Percentiles rank a stretch among this genome's conserved stretches.
Evolutionary conservation across 2,329 filamentous ascomycete genomes (phyloP).

Genomic region (Helotiales sp.): DNA sequence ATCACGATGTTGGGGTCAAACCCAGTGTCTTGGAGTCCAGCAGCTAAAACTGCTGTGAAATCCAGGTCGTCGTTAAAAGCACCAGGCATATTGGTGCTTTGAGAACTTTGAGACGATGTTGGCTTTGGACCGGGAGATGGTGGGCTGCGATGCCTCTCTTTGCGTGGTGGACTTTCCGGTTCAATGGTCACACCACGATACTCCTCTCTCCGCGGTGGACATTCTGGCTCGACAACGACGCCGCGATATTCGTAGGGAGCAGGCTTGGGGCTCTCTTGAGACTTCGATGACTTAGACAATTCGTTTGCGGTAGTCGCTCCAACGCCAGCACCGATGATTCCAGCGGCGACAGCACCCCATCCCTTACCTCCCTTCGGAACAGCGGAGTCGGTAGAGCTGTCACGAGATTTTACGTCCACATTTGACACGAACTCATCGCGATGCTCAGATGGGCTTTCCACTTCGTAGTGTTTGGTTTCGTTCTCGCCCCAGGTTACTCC

Average conservation of each 20-base stretch:
- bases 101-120: conserved; percentile 40
- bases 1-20: conserved; percentile 75
- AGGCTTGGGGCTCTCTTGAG: conserved; percentile 23
- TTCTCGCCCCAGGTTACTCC: conserved; percentile 69
- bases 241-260: conserved; percentile 39
- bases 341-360: conserved; percentile 60
- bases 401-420: conserved; percentile 28
- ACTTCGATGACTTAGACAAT: conserved; percentile 28
- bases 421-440: conserved; percentile 39
- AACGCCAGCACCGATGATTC: conserved; percentile 50
- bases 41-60: conserved; percentile 72
- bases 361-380: conserved; percentile 40
- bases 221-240: conserved; percentile 35
- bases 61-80: conserved; percentile 70
- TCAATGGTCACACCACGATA: conserved; percentile 37
- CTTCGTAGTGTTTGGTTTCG: conserved; percentile 66
- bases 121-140: conserved; percentile 64
- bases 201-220: conserved; percentile 20
- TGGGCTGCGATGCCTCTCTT: conserved; percentile 45
- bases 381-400: conserved; percentile 44
- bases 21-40: conserved; percentile 69
- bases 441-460: conserved; percentile 58
- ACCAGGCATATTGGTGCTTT: conserved; percentile 61
- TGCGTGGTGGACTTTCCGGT: conserved; percentile 34
- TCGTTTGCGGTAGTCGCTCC: conserved; percentile 40